Evolutionary conservation across 2,329 filamentous ascomycete species (phyloP).

Genomic region (Cladosporium phlei): DNA sequence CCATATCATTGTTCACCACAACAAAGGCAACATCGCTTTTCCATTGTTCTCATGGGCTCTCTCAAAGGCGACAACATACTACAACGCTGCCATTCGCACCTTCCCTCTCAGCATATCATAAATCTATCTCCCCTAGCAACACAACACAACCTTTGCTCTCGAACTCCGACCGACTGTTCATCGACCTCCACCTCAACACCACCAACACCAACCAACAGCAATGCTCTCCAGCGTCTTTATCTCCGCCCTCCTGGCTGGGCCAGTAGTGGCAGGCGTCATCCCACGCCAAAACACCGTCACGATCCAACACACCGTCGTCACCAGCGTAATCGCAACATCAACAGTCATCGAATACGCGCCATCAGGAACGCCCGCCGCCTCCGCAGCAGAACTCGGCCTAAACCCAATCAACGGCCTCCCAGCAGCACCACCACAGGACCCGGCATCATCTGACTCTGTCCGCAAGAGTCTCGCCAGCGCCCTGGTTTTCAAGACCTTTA

Average conservation of each 20-base stretch:
- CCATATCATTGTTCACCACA: neutral
- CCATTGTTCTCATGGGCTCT: neutral
- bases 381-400: neutral
- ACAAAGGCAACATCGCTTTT: neutral
- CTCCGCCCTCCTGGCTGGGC: constrained; percentile 14
- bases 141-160: neutral
- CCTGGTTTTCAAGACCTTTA: constrained; percentile 6
- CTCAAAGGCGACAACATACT: neutral
- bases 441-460: too few relatives aligned
- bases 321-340: constrained; percentile 4
- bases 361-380: neutral
- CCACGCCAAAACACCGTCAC: constrained; percentile 11
- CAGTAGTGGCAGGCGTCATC: constrained; percentile 9
- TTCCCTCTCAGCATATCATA: neutral
- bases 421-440: neutral
- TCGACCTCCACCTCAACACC: too few relatives aligned
- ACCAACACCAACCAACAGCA: neutral
- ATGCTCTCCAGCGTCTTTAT: constrained; percentile 4
- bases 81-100: neutral
- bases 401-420: constrained; percentile 15
- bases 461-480: too few relatives aligned
- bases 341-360: constrained; percentile 4
- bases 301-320: constrained; percentile 4
- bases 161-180: neutral
- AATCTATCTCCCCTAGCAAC: constrained; percentile 1